Evolutionary conservation across 2,329 filamentous ascomycete species (phyloP).

Genomic region (Albifimbria verrucaria): DNA sequence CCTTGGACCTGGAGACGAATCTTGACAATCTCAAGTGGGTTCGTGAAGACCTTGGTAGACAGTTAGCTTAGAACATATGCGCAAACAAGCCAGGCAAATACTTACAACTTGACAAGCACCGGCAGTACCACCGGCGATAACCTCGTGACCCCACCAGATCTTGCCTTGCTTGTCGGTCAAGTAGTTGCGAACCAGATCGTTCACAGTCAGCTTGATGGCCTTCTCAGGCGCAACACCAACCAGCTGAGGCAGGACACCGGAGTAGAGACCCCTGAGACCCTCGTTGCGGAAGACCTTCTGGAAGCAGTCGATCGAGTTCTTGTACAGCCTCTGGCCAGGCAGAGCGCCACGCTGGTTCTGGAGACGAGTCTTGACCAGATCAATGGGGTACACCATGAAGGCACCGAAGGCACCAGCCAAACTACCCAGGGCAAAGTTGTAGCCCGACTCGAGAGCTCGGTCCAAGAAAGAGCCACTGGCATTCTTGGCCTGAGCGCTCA

Average conservation of each 20-base stretch:
- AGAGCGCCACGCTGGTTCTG: constrained; percentile 88
- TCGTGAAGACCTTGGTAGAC: constrained; percentile 75
- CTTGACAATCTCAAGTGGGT: constrained; percentile 98
- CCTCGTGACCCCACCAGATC: constrained; percentile 69
- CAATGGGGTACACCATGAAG: constrained; percentile 99
- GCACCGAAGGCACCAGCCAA: constrained; percentile 94
- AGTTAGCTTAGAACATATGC: neutral
- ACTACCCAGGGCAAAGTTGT: constrained; percentile 88
- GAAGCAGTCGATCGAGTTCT: constrained; percentile 95
- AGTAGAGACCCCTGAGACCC: constrained; percentile 85
- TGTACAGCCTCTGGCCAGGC: constrained; percentile 86
- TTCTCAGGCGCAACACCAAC: constrained; percentile 99
- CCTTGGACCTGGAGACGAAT: constrained; percentile 97
- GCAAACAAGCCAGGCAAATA: constrained; percentile 21
- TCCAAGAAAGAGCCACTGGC: constrained; percentile 46
- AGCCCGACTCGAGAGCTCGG: constrained; percentile 64
- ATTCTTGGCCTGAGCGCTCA: constrained; percentile 25
- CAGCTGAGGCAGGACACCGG: constrained; percentile 89
- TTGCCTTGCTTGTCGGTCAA: constrained; percentile 74
- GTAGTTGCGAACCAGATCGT: constrained; percentile 79
- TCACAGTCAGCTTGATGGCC: constrained; percentile 98
- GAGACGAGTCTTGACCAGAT: constrained; percentile 97
- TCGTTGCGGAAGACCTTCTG: constrained; percentile 92
- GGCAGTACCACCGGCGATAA: constrained; percentile 83
- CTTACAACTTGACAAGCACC: constrained; percentile 94